phyloP scores from a whole-genome alignment of 768 basidiomycete species.

The Tubosaeta sp. region DNA sequence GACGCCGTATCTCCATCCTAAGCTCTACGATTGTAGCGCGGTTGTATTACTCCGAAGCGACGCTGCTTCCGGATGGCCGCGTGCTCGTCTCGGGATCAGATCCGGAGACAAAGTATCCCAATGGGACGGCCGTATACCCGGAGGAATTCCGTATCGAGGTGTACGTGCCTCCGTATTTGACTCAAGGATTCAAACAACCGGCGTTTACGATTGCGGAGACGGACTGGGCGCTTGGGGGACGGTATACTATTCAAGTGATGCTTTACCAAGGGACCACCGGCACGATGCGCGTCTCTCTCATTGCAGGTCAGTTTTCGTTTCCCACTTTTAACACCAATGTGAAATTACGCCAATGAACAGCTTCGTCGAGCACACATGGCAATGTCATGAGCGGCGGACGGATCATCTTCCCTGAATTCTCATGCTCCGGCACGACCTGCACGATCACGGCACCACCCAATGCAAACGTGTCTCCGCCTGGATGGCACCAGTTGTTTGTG shows the following conservation, averaged over 20 bases:
- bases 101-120: slow-evolving; percentile 47
- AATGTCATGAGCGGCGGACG: slow-evolving; percentile 68
- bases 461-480: slow-evolving; percentile 62
- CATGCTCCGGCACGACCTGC: slow-evolving; percentile 64
- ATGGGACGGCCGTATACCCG: slow-evolving; percentile 44
- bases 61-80: slow-evolving; percentile 60
- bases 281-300: slow-evolving; percentile 57
- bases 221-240: slow-evolving; percentile 46
- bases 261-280: slow-evolving; percentile 37
- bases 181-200: slow-evolving; percentile 57
- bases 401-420: slow-evolving; percentile 69
- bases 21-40: slow-evolving; percentile 67
- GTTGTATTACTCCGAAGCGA: slow-evolving; percentile 65
- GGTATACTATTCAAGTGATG: slow-evolving; percentile 47
- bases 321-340: neutral
- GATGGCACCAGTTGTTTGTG: slow-evolving; percentile 73
- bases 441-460: slow-evolving; percentile 58
- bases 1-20: slow-evolving; percentile 63
- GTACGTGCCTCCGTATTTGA: slow-evolving; percentile 86
- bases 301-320: slow-evolving; percentile 48
- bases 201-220: slow-evolving; percentile 50
- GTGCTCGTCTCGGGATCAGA: slow-evolving; percentile 76
- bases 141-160: slow-evolving; percentile 78
- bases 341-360: slow-evolving; percentile 29
- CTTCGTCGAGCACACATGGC: slow-evolving; percentile 72